These are phyloP conservation scores for Fusarium odoratissimum DNA, from an alignment of 2,329 filamentous ascomycete genomes.

Conservation along the genomic window DNA sequence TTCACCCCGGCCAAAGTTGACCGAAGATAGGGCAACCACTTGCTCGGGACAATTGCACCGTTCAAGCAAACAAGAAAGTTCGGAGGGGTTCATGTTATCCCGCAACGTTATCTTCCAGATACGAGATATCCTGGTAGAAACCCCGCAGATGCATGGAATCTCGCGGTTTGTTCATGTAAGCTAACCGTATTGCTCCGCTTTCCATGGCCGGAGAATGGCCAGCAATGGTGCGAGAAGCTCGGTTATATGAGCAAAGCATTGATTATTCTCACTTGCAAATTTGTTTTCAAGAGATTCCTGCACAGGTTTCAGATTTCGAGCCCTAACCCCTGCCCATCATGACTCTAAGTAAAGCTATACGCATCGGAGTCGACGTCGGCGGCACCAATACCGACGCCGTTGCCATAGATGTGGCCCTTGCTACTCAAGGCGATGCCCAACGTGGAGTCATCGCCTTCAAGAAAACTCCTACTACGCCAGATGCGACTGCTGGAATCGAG, in stretches of 20 bases:
- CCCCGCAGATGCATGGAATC: neutral
- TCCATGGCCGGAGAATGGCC: neutral
- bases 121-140: neutral
- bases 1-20: neutral
- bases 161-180: neutral
- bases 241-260: neutral
- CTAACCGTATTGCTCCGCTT: neutral
- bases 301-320: fast-evolving
- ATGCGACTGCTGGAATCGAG: constrained; percentile 51
- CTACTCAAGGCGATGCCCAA: neutral
- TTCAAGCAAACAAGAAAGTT: too few relatives aligned
- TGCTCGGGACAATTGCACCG: neutral
- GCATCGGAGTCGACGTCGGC: neutral
- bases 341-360: neutral
- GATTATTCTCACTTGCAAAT: fast-evolving
- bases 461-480: constrained; percentile 52
- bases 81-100: neutral
- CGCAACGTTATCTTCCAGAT: neutral
- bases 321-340: fast-evolving
- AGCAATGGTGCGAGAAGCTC: neutral
- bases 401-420: neutral
- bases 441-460: constrained; percentile 11
- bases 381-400: constrained; percentile 33
- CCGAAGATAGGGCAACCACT: neutral
- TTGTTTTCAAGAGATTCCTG: fast-evolving